Conservation (phyloP, 306 rosid species). For the Dryas drummondii region DNA sequence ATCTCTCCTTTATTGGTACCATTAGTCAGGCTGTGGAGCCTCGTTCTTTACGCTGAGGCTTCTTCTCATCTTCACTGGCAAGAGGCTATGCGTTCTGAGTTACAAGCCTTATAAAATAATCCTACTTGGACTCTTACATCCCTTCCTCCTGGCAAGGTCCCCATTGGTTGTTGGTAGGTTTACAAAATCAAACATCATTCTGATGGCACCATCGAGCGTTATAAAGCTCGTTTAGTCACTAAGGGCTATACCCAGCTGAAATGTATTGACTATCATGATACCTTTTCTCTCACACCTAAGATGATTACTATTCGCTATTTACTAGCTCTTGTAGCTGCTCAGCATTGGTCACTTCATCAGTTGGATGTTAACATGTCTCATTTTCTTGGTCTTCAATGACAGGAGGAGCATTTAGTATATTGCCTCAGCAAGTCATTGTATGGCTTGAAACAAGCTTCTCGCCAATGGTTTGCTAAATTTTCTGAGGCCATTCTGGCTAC, state of each 20-base stretch:
- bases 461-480: no score
- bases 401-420: no score
- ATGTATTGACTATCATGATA: conserved; percentile 1
- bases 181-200: not conserved
- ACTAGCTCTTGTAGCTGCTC: not conserved
- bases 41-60: not conserved
- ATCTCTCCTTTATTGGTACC: not conserved
- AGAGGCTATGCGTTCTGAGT: not conserved
- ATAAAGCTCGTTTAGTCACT: not conserved
- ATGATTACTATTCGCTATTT: not conserved
- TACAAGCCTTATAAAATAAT: not conserved
- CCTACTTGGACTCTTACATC: not conserved
- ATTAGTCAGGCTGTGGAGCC: not conserved
- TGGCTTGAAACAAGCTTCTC: no score
- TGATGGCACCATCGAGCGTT: not conserved
- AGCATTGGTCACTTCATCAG: not conserved
- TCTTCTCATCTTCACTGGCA: not conserved
- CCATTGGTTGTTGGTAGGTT: not conserved
- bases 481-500: no score
- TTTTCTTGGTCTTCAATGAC: not conserved
- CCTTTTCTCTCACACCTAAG: not conserved
- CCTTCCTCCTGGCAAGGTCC: not conserved
- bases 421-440: no score
- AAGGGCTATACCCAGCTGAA: not conserved
- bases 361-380: no score